Percentiles rank a stretch among this genome's conserved stretches.
phyloP scores from a whole-genome alignment of 2,329 filamentous ascomycete genomes.

The Pleomassaria siparia region DNA sequence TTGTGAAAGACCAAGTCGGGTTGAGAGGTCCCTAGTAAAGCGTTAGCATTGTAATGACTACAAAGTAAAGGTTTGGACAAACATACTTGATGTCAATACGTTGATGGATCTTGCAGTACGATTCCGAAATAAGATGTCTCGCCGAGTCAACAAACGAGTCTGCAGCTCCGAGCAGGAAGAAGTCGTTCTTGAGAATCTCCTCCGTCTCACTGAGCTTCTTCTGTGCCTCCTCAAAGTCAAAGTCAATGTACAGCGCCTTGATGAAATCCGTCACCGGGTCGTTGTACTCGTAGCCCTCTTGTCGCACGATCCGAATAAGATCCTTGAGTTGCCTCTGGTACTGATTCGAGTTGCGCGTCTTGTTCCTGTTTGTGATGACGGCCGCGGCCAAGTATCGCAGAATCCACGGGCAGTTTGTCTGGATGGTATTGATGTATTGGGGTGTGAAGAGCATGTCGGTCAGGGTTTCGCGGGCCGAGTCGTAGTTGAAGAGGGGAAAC shows the following conservation, averaged over 20 bases:
- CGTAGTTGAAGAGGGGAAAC: slow-evolving; percentile 98
- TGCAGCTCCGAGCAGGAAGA: slow-evolving; percentile 85
- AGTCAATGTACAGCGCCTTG: slow-evolving; percentile 92
- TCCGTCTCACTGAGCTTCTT: slow-evolving; percentile 84
- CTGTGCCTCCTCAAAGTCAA: slow-evolving; percentile 96
- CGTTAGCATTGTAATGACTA: slow-evolving; percentile 12
- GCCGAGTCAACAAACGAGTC: slow-evolving; percentile 93
- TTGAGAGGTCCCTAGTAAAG: slow-evolving; percentile 72
- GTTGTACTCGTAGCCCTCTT: slow-evolving; percentile 96
- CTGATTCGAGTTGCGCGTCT: slow-evolving; percentile 74
- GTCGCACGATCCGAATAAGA: slow-evolving; percentile 88
- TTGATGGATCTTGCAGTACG: slow-evolving; percentile 99
- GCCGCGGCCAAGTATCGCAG: slow-evolving; percentile 90
- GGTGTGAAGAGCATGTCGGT: slow-evolving; percentile 97
- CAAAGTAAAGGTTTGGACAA: slow-evolving; percentile 1
- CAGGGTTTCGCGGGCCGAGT: slow-evolving; percentile 83
- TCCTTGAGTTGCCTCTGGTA: slow-evolving; percentile 99
- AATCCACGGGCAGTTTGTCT: slow-evolving; percentile 96
- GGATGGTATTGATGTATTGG: slow-evolving; percentile 98
- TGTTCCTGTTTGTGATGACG: slow-evolving; percentile 81
- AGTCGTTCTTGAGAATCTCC: slow-evolving; percentile 87
- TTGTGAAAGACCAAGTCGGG: slow-evolving; percentile 84
- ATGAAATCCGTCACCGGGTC: slow-evolving; percentile 97
- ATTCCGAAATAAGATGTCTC: slow-evolving; percentile 95
- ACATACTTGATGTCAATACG: slow-evolving; percentile 89